These are phyloP conservation scores for Plasmopara muralis DNA, from an alignment of 352 stramenopile species.

Conservation along the genomic window DNA sequence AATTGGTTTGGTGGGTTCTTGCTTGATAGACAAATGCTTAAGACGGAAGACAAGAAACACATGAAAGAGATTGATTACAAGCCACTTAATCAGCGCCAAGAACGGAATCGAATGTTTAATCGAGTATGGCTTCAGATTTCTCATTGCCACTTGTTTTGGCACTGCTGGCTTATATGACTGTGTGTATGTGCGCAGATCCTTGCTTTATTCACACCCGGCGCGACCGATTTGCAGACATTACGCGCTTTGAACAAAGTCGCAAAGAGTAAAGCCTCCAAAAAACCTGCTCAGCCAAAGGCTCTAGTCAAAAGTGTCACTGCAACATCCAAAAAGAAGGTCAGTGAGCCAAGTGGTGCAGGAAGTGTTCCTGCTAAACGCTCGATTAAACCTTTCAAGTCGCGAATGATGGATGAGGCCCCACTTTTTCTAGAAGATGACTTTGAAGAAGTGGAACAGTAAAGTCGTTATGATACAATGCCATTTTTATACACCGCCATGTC, in stretches of 20 bases:
- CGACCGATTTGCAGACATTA: conserved; percentile 65
- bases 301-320: conserved; percentile 15
- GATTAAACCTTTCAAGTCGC: conserved; percentile 75
- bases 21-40: conserved; percentile 72
- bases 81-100: conserved; percentile 65
- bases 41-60: conserved; percentile 85
- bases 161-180: background rate
- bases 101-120: conserved; percentile 81
- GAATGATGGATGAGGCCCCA: conserved; percentile 61
- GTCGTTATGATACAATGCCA: conserved; percentile 1
- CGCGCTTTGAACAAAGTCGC: conserved; percentile 59
- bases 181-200: conserved; percentile 33
- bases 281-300: conserved; percentile 27
- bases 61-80: conserved; percentile 71
- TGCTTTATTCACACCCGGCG: conserved; percentile 43
- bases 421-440: conserved; percentile 60
- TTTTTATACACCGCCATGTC: too few species aligned
- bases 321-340: conserved; percentile 39
- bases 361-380: conserved; percentile 35
- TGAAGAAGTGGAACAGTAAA: conserved; percentile 44
- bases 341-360: conserved; percentile 9
- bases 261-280: conserved; percentile 55
- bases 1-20: background rate
- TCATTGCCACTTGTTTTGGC: background rate
- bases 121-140: conserved; percentile 28